Evolutionary conservation across 2,329 filamentous ascomycete genomes (phyloP).

Genomic region (Fusarium keratoplasticum): DNA sequence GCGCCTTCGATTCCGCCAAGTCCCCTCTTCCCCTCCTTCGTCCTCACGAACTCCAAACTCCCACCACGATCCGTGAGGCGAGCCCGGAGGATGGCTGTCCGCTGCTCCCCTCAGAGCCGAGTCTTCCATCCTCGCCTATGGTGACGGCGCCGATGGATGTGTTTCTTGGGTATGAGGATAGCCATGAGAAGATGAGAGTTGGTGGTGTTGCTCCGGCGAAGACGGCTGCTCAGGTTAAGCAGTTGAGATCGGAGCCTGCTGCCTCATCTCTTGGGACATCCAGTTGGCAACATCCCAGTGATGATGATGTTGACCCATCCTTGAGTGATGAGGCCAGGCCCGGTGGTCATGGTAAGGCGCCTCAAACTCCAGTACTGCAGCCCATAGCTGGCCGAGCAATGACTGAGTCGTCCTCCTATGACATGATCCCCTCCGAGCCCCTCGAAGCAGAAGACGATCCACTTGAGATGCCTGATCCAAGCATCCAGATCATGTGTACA

Average conservation of each 20-base stretch:
- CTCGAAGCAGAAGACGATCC: too few relatives aligned
- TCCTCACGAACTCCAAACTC: not conserved
- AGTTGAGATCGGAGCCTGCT: not conserved
- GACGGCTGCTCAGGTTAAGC: not conserved
- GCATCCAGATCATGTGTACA: too few relatives aligned
- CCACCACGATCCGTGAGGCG: not conserved
- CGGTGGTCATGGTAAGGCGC: not conserved
- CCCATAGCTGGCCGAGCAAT: not conserved
- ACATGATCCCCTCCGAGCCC: too few relatives aligned
- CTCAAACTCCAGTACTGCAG: not conserved
- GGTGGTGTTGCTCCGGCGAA: not conserved
- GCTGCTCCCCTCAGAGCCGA: constrained; percentile 17
- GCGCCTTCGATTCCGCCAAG: constrained; percentile 1
- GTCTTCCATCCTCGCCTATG: not conserved
- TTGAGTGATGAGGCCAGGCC: not conserved
- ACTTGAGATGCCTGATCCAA: too few relatives aligned
- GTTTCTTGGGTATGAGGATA: constrained; percentile 29
- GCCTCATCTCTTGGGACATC: not conserved
- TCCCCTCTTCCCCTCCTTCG: constrained; percentile 4
- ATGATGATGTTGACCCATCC: not conserved
- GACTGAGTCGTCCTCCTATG: not conserved
- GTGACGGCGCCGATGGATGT: constrained; percentile 25
- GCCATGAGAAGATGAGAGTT: constrained; percentile 13
- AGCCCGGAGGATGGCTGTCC: constrained; percentile 1
- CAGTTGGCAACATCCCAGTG: constrained; percentile 18